A percentile compares a stretch with the other conserved stretches of the same genome.
These are phyloP conservation scores for Macrolepiota dolichaula DNA, from an alignment of 768 basidiomycete genomes.

Conservation along the genomic window DNA sequence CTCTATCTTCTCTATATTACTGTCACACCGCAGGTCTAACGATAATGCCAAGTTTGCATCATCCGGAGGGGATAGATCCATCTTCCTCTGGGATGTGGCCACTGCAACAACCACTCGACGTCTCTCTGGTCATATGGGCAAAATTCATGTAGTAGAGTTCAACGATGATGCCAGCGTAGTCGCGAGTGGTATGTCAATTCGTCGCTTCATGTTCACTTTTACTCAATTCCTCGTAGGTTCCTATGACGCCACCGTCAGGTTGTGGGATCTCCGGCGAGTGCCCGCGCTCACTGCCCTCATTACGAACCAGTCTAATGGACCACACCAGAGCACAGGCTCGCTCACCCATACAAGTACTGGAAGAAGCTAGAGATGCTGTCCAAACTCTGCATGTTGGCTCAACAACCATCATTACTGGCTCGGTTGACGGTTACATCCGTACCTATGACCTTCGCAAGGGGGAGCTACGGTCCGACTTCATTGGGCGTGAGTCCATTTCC, in stretches of 20 bases:
- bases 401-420: conserved; percentile 72
- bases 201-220: neutral
- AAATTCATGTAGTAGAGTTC: conserved; percentile 88
- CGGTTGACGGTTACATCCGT: conserved; percentile 88
- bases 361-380: conserved; percentile 86
- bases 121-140: conserved; percentile 85
- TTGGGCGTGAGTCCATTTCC: conserved; percentile 69
- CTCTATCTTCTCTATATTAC: neutral
- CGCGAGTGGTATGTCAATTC: conserved; percentile 66
- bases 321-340: conserved; percentile 62
- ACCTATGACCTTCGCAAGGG: conserved; percentile 96
- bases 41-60: conserved; percentile 95
- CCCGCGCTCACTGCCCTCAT: neutral
- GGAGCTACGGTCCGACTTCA: conserved; percentile 81
- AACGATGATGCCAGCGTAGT: conserved; percentile 84
- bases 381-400: conserved; percentile 71
- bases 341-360: conserved; percentile 86
- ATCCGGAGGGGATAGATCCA: conserved; percentile 88
- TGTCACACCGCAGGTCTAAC: conserved; percentile 53
- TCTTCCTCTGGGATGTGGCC: conserved; percentile 95
- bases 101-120: conserved; percentile 81
- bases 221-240: conserved; percentile 54
- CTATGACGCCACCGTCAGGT: conserved; percentile 84
- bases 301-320: neutral
- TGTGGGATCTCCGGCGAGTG: conserved; percentile 88